Conservation (phyloP, 2,329 filamentous ascomycete genomes). For the Cercospora zeina region DNA sequence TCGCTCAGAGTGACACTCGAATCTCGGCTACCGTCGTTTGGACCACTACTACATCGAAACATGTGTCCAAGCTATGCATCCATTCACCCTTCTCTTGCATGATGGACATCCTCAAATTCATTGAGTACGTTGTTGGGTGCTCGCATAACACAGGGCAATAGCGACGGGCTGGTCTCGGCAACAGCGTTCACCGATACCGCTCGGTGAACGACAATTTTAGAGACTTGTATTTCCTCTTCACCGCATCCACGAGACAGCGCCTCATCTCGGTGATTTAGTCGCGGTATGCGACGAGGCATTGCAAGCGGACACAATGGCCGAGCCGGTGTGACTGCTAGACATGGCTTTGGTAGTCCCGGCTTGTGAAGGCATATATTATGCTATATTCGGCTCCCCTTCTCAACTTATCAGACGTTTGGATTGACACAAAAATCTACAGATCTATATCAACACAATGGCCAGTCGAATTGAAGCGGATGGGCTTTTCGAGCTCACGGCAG, state of each 20-base stretch:
- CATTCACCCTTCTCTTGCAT: background rate
- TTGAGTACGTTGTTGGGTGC: background rate
- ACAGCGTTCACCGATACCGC: background rate
- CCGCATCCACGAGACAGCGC: background rate
- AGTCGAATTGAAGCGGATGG: slow-evolving; percentile 14
- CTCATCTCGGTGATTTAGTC: background rate
- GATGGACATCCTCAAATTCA: background rate
- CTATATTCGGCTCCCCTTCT: background rate
- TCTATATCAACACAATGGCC: slow-evolving; percentile 1
- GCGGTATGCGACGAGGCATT: background rate
- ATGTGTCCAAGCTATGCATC: no score
- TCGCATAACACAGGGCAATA: background rate
- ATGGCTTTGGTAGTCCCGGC: background rate
- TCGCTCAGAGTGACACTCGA: background rate
- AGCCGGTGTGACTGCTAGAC: background rate
- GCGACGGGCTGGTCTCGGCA: background rate
- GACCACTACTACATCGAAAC: no score
- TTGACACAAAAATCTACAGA: background rate
- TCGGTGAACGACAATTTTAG: background rate
- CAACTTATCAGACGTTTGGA: background rate
- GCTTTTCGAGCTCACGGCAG: slow-evolving; percentile 20
- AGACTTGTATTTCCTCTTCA: background rate
- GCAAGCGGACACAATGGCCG: slow-evolving; percentile 1
- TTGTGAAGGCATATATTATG: background rate
- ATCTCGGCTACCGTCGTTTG: background rate